phyloP scores from a whole-genome alignment of 1,284 basidiomycete genomes.

The Cryptococcus hybrid region DNA sequence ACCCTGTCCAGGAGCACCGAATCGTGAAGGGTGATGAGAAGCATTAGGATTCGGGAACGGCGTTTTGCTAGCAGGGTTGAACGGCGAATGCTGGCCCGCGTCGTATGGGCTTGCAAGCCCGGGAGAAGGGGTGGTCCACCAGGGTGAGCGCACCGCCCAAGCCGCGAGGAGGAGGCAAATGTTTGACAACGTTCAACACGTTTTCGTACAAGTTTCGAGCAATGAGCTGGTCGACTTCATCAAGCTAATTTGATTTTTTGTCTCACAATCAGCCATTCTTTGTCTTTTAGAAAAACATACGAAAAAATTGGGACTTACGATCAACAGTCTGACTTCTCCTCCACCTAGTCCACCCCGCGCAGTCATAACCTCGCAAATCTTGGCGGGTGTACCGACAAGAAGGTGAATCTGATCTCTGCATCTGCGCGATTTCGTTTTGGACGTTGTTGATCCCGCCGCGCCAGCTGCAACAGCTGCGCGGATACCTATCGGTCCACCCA shows the following conservation, averaged over 20 bases:
- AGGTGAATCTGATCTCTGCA: slow-evolving; percentile 89
- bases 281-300: not conserved
- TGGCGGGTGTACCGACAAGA: slow-evolving; percentile 94
- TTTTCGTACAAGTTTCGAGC: slow-evolving; percentile 94
- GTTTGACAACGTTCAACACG: slow-evolving; percentile 86
- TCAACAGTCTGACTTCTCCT: slow-evolving; percentile 82
- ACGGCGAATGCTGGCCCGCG: slow-evolving; percentile 53
- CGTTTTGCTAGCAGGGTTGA: slow-evolving; percentile 53
- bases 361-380: slow-evolving; percentile 90
- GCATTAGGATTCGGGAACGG: slow-evolving; percentile 55
- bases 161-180: slow-evolving; percentile 74
- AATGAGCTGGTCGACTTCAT: slow-evolving; percentile 97
- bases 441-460: slow-evolving; percentile 64
- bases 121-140: slow-evolving; percentile 32
- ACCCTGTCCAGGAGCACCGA: slow-evolving; percentile 20
- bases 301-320: slow-evolving; percentile 47
- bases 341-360: slow-evolving; percentile 62
- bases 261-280: not conserved
- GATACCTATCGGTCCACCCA: slow-evolving; percentile 87
- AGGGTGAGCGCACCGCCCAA: slow-evolving; percentile 22
- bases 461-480: slow-evolving; percentile 84
- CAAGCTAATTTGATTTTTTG: slow-evolving; percentile 54
- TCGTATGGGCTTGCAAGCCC: slow-evolving; percentile 48
- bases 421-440: slow-evolving; percentile 70
- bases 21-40: slow-evolving; percentile 10